Conservation (phyloP, 192 early-diverging fungal genomes). For the Diversispora epigaea region DNA sequence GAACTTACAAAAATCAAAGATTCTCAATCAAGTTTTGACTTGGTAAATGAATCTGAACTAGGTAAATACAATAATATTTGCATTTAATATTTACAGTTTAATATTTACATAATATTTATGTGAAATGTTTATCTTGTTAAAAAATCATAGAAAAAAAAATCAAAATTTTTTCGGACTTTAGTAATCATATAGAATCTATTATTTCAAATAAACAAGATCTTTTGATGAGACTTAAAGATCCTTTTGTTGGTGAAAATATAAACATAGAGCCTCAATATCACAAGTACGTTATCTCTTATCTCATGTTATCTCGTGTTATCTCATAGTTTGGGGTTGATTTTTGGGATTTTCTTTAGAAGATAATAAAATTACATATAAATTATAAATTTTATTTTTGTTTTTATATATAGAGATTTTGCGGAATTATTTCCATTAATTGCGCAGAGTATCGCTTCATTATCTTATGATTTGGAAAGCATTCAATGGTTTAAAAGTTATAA, state of each 20-base stretch:
- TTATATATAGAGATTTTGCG: not conserved
- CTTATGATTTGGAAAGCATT: constrained; percentile 11
- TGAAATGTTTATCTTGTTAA: not conserved
- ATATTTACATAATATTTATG: not conserved
- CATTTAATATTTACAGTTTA: not conserved
- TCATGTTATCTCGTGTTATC: too few species aligned
- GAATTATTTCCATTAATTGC: constrained; percentile 11
- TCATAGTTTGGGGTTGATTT: too few species aligned
- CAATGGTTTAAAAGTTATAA: constrained; percentile 7
- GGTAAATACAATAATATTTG: not conserved
- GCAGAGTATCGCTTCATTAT: constrained; percentile 15
- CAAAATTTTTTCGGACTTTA: not conserved
- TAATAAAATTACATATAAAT: not conserved
- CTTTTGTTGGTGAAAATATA: constrained; percentile 24
- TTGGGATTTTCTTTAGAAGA: not conserved
- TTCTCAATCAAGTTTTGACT: constrained; percentile 6
- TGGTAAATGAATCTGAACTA: constrained; percentile 11
- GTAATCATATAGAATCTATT: constrained; percentile 10
- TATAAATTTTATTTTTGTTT: not conserved
- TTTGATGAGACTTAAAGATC: constrained; percentile 12
- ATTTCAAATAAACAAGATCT: constrained; percentile 23
- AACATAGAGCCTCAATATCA: constrained; percentile 28
- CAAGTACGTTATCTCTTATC: not conserved
- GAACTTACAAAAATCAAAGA: constrained; percentile 21
- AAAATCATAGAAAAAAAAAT: constrained; percentile 27